These are phyloP conservation scores for Erodium trifolium DNA, from an alignment of 441 rosid genomes.

Conservation along the genomic window DNA sequence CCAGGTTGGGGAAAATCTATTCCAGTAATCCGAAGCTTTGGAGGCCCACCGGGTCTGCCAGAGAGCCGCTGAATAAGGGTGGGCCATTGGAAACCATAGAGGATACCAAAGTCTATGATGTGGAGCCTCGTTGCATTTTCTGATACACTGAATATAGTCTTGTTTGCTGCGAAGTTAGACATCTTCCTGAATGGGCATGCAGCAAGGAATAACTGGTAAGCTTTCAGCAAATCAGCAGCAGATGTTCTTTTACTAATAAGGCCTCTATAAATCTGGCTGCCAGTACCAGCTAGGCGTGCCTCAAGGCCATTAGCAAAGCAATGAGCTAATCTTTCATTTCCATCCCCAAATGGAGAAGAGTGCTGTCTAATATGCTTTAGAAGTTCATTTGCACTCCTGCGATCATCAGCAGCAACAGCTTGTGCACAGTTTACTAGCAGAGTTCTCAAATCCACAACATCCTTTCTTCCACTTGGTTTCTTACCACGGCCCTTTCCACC, in stretches of 20 bases:
- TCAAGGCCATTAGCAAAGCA: conserved; percentile 53
- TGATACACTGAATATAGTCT: conserved; percentile 28
- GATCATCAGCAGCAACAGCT: conserved; percentile 50
- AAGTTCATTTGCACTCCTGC: conserved; percentile 34
- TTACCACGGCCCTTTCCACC: conserved; percentile 30
- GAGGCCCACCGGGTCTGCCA: conserved; percentile 25
- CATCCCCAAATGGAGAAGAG: conserved; percentile 64
- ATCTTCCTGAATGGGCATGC: conserved; percentile 57
- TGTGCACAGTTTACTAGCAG: conserved; percentile 52
- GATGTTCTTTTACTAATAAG: conserved; percentile 39
- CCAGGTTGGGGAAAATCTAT: conserved; percentile 66
- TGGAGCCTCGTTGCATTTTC: conserved; percentile 35
- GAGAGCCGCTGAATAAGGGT: conserved; percentile 45
- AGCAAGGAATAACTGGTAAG: conserved; percentile 47
- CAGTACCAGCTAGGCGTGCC: conserved; percentile 55
- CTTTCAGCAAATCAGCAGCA: conserved; percentile 45
- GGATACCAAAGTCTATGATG: conserved; percentile 58
- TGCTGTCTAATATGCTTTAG: conserved; percentile 46
- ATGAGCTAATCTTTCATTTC: conserved; percentile 54
- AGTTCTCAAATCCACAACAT: conserved; percentile 52
- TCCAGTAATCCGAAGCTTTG: conserved; percentile 55
- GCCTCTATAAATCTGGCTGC: conserved; percentile 57
- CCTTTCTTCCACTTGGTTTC: conserved; percentile 33
- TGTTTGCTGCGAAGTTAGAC: conserved; percentile 36
- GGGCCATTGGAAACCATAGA: conserved; percentile 70